A percentile compares a stretch with the other conserved stretches of the same genome.
Evolutionary conservation across 2,329 filamentous ascomycete species (phyloP).

Genomic region (Paraphaeosphaeria minitans): DNA sequence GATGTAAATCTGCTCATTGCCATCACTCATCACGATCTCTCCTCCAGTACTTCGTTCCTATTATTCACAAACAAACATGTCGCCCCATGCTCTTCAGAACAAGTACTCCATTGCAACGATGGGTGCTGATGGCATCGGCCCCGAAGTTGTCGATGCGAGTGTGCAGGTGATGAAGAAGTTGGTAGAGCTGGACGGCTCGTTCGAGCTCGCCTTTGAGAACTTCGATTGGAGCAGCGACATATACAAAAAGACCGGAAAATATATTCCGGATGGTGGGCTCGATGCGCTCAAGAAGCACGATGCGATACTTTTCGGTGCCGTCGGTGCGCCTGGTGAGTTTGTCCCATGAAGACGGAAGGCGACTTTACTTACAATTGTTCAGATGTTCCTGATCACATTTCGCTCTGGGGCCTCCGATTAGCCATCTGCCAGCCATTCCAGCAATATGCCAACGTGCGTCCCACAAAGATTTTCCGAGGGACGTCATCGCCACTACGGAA

Average conservation of each 20-base stretch:
- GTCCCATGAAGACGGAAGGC: background rate
- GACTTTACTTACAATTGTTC: slow-evolving; percentile 16
- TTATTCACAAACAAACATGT: slow-evolving; percentile 20
- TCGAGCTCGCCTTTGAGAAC: slow-evolving; percentile 64
- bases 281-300: slow-evolving; percentile 64
- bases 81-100: slow-evolving; percentile 27
- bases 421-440: slow-evolving; percentile 62
- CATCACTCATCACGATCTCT: background rate
- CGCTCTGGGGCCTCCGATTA: slow-evolving; percentile 61
- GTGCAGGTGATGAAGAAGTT: slow-evolving; percentile 65
- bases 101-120: slow-evolving; percentile 53
- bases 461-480: slow-evolving; percentile 66
- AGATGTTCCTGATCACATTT: slow-evolving; percentile 62
- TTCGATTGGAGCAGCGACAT: slow-evolving; percentile 71
- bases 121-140: slow-evolving; percentile 72
- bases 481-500: slow-evolving; percentile 62
- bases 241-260: slow-evolving; percentile 69
- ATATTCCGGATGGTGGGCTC: slow-evolving; percentile 66
- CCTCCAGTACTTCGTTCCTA: background rate
- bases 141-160: slow-evolving; percentile 68
- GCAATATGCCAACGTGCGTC: slow-evolving; percentile 63
- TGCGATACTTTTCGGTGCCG: slow-evolving; percentile 71
- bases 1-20: background rate
- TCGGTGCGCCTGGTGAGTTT: slow-evolving; percentile 62
- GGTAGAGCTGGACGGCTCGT: slow-evolving; percentile 58